Conservation (phyloP, 306 rosid species). For the Fragaria iinumae region DNA sequence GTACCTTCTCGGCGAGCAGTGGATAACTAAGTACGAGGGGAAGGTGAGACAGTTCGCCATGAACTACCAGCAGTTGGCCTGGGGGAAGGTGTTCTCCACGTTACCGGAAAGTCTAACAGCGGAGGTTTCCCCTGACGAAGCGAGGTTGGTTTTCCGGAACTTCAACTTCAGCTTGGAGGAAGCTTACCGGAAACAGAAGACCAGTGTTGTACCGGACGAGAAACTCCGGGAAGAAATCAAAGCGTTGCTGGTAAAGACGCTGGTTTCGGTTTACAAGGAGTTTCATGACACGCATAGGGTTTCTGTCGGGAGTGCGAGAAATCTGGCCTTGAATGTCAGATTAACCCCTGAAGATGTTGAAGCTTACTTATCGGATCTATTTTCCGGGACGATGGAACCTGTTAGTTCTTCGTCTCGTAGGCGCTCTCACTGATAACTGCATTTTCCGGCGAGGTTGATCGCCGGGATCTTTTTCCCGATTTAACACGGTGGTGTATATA, state of each 20-base stretch:
- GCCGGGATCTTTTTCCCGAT: constrained; percentile 1
- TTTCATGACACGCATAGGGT: constrained; percentile 36
- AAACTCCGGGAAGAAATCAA: constrained; percentile 58
- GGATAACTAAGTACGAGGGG: constrained; percentile 49
- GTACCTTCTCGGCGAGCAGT: constrained; percentile 58
- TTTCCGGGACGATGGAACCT: constrained; percentile 21
- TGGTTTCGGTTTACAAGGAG: constrained; percentile 45
- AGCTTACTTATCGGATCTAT: constrained; percentile 50
- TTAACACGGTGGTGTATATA: background rate
- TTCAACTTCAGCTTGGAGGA: constrained; percentile 55
- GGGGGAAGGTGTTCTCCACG: constrained; percentile 54
- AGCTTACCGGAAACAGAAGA: constrained; percentile 47
- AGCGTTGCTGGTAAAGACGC: constrained; percentile 32
- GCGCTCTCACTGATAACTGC: background rate
- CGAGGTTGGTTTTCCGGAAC: constrained; percentile 41
- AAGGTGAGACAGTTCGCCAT: constrained; percentile 40
- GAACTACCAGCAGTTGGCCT: constrained; percentile 47
- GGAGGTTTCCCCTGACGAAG: constrained; percentile 35
- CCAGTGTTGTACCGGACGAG: constrained; percentile 32
- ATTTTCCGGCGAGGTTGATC: background rate
- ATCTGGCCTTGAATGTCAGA: constrained; percentile 18
- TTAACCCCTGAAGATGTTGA: constrained; percentile 59
- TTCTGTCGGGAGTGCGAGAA: constrained; percentile 27
- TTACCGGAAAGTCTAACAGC: constrained; percentile 48
- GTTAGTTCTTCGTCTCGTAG: constrained; percentile 22